Evolutionary conservation across 2,329 filamentous ascomycete genomes (phyloP).

Genomic region (Alternaria incomplexa): DNA sequence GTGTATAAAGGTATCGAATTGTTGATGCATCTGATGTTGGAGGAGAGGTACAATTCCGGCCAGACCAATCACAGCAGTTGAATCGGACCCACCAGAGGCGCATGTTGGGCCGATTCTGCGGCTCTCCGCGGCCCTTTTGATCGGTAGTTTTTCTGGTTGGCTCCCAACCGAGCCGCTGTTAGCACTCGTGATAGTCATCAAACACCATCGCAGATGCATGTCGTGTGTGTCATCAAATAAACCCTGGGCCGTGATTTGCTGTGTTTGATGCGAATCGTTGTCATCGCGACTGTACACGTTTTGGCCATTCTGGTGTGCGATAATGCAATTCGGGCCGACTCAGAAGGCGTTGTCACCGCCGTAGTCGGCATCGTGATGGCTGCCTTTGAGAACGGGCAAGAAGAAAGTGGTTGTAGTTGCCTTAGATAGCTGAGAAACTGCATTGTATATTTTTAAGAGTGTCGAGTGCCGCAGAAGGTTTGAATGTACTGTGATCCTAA

Average conservation of each 20-base stretch:
- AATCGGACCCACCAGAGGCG: neutral
- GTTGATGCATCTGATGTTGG: neutral
- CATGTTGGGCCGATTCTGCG: constrained; percentile 3
- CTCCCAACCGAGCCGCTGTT: constrained; percentile 3
- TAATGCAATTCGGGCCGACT: neutral
- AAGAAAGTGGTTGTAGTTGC: neutral
- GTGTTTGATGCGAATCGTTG: too few relatives aligned
- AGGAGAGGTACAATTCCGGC: neutral
- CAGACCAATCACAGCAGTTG: neutral
- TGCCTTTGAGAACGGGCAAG: neutral
- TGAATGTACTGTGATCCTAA: neutral
- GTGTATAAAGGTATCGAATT: neutral
- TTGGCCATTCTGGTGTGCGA: neutral
- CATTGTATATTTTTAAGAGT: neutral
- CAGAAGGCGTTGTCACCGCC: neutral
- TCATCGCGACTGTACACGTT: neutral
- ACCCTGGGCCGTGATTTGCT: neutral
- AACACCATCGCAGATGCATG: neutral
- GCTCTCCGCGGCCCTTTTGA: constrained; percentile 7
- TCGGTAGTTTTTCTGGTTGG: constrained; percentile 19
- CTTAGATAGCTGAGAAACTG: neutral
- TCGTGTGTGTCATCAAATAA: neutral
- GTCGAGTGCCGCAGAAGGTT: neutral
- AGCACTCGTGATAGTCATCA: neutral
- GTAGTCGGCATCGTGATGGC: neutral